Evolutionary conservation across 1,284 basidiomycete genomes (phyloP), one percentile per base, ranked within the genome.

Genomic region (Apiotrichum veenhuisii): DNA sequence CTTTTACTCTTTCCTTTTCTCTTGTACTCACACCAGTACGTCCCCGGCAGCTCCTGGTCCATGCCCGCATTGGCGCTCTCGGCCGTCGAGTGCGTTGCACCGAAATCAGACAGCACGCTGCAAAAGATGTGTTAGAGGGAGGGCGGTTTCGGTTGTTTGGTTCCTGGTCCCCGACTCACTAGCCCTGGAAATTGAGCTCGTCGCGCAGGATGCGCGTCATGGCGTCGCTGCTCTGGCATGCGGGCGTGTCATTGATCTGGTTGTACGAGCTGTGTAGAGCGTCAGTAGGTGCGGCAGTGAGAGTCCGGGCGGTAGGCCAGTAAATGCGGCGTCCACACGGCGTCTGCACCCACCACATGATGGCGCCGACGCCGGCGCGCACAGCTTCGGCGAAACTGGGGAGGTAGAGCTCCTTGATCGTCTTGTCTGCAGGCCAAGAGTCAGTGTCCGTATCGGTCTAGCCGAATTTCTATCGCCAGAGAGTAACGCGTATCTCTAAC

Each of bases 171-270:
- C n/a, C n/a, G n/a, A 79, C 76, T 62, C 76, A 76, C 69, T 74
- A 79, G 33, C 81, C 81, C 50, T 80, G 76, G 71, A 82, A 82
- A 45, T 73, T 69, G 25, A 82, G 83, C 75, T 92, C 88, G 27
- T 80, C 78, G 78, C 93, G 93, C 59, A 93, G 79, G 38, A 91
- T 80, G 54, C 84, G 82, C 76, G 91, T 92, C 70, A 91, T 75
- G 38, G 85, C 80, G 64, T 85, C 82, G 67, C 85, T 81, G 68
- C 89, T 90, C 71, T 89, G 84, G 73, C 89, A 91, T 1, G 88
- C 85, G 58, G 85, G 87, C 0, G 87, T 88, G 34, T 83, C 84
- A 72, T 93, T 92, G 67, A 91, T 78, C 37, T 83, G 72, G 53
- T 87, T 83, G 23, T 84, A 87, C 77, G 71, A 71, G 66, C 69